phyloP scores from a whole-genome alignment of 1,139 yeast species.

The Arxiozyma bovina region DNA sequence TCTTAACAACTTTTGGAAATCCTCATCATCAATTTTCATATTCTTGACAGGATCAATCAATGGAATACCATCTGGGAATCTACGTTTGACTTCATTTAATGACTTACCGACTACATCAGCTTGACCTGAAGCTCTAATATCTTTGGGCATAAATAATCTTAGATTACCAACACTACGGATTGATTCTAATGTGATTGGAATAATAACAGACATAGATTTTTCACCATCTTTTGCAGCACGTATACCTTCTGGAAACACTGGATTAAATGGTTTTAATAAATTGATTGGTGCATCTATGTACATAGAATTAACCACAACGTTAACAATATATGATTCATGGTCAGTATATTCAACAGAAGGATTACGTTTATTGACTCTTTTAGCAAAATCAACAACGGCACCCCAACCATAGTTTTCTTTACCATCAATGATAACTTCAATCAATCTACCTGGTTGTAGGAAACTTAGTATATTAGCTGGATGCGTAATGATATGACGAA shows the following conservation, averaged over 20 bases:
- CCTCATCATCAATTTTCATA: conserved; percentile 82
- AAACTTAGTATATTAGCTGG: conserved; percentile 81
- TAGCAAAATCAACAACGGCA: conserved; percentile 67
- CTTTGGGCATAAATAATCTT: conserved; percentile 74
- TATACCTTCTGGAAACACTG: conserved; percentile 77
- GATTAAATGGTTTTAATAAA: conserved; percentile 58
- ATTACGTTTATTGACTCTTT: conserved; percentile 55
- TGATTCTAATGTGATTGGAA: conserved; percentile 77
- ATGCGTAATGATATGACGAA: conserved; percentile 77
- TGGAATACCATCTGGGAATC: conserved; percentile 87
- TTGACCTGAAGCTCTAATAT: conserved; percentile 60
- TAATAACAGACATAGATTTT: conserved; percentile 61
- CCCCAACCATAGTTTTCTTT: conserved; percentile 87
- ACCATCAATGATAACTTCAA: conserved; percentile 47
- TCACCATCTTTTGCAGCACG: conserved; percentile 73
- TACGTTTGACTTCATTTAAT: conserved; percentile 64
- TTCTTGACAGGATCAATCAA: conserved; percentile 79
- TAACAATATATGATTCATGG: conserved; percentile 82
- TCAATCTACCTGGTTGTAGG: conserved; percentile 80
- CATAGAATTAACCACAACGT: conserved; percentile 73
- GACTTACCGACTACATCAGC: conserved; percentile 69
- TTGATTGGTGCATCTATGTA: conserved; percentile 69
- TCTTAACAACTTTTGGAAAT: conserved; percentile 58
- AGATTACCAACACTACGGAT: conserved; percentile 69
- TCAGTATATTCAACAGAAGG: conserved; percentile 50